Conservation (phyloP, 768 basidiomycete species). For the Russula ochroleuca region DNA sequence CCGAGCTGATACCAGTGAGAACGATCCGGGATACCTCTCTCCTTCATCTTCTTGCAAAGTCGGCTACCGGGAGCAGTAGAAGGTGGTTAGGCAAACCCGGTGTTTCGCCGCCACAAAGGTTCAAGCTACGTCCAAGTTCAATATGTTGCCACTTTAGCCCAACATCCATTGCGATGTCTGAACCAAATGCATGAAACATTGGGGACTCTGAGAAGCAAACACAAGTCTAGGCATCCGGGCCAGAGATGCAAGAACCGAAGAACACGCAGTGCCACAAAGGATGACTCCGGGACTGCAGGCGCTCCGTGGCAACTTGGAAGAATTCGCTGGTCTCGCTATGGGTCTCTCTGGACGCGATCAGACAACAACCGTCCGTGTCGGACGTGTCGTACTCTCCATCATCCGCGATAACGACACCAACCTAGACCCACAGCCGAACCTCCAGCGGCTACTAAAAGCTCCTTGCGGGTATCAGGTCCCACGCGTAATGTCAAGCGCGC, state of each 20-base stretch:
- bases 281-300: not conserved
- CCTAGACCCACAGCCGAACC: not conserved
- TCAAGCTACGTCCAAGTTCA: not conserved
- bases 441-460: not conserved
- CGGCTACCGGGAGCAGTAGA: not conserved
- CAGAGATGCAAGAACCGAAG: not conserved
- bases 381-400: not conserved
- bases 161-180: not conserved
- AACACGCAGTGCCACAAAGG: not conserved
- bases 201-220: not conserved
- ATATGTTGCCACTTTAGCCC: not conserved
- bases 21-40: not conserved
- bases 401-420: constrained; percentile 5
- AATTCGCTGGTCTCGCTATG: not conserved
- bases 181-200: not conserved
- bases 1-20: not conserved
- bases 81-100: not conserved
- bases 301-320: not conserved
- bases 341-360: constrained; percentile 15
- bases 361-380: constrained; percentile 1
- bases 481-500: not conserved
- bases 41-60: not conserved
- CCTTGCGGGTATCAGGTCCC: constrained; percentile 4
- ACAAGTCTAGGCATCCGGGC: not conserved
- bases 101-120: too few species aligned